These are phyloP conservation scores for Paramecium biaurelia DNA, from an alignment of 73 alveolate species.

Conservation along the genomic window DNA sequence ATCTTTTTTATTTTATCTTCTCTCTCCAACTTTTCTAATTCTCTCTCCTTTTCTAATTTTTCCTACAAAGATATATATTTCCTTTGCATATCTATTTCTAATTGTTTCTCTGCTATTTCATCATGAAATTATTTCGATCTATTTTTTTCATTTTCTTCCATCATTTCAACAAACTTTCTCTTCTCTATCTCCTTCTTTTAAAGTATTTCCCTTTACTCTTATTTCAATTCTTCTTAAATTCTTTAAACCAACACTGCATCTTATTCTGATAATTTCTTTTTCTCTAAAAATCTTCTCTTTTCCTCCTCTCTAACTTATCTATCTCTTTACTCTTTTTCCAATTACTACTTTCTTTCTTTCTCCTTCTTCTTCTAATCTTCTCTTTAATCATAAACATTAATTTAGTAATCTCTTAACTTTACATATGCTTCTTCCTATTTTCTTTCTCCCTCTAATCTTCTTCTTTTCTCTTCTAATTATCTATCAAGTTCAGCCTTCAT, in stretches of 20 bases:
- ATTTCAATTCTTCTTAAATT: conserved; percentile 52
- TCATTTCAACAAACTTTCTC: conserved; percentile 49
- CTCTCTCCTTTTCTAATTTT: conserved; percentile 58
- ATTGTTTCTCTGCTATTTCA: conserved; percentile 7
- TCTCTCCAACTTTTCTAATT: conserved; percentile 58
- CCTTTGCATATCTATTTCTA: conserved; percentile 32
- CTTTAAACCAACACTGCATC: conserved; percentile 56
- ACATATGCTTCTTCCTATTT: conserved; percentile 61
- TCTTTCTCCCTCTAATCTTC: conserved; percentile 2
- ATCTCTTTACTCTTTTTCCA: conserved; percentile 61
- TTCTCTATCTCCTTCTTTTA: conserved; percentile 49
- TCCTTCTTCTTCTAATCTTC: conserved; percentile 57
- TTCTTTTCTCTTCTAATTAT: conserved; percentile 52
- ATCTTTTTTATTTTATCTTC: conserved; percentile 61
- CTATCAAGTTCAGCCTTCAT: conserved; percentile 59
- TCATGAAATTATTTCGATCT: conserved; percentile 49
- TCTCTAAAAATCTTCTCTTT: conserved; percentile 39
- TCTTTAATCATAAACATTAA: conserved; percentile 54
- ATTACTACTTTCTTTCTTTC: conserved; percentile 12
- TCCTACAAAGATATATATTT: conserved; percentile 15
- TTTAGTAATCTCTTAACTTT: not conserved
- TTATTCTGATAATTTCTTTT: conserved; percentile 52
- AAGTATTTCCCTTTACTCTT: conserved; percentile 48
- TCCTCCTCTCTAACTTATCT: conserved; percentile 63
- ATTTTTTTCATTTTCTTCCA: conserved; percentile 57